Percentiles rank a stretch among this genome's conserved stretches.
Evolutionary conservation across 2,329 filamentous ascomycete genomes (phyloP).

Genomic region (Penicillium sp.): DNA sequence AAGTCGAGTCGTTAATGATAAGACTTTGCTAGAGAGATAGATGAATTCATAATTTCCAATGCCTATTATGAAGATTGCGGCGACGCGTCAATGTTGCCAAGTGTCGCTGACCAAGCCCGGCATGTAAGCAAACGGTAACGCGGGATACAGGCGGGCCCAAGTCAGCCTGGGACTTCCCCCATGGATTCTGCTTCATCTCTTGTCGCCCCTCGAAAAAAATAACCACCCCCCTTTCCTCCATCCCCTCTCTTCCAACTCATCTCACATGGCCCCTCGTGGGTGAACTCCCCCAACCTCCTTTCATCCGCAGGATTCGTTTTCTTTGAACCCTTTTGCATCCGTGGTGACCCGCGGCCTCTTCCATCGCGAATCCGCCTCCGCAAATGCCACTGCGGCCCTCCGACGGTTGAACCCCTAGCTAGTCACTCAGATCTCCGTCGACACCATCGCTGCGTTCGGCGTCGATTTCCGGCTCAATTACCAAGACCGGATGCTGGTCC

Average conservation of each 20-base stretch:
- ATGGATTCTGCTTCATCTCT: slow-evolving; percentile 2
- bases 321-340: slow-evolving; percentile 9
- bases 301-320: background rate
- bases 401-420: slow-evolving; percentile 5
- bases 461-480: slow-evolving; percentile 21
- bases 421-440: slow-evolving; percentile 3
- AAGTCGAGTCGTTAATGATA: no score
- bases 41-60: no score
- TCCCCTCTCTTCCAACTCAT: slow-evolving; percentile 3
- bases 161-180: background rate
- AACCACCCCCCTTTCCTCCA: slow-evolving; percentile 3
- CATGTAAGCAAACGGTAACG: slow-evolving; percentile 6
- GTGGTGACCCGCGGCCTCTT: slow-evolving; percentile 7
- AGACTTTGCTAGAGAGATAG: no score
- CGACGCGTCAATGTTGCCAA: slow-evolving; percentile 3
- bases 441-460: slow-evolving; percentile 9
- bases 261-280: slow-evolving; percentile 23
- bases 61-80: no score
- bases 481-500: slow-evolving; percentile 25
- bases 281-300: slow-evolving; percentile 9
- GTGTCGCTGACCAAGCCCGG: slow-evolving; percentile 18
- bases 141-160: background rate
- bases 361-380: background rate
- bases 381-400: slow-evolving; percentile 10
- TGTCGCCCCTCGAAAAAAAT: slow-evolving; percentile 10